phyloP scores from a whole-genome alignment of 768 basidiomycete genomes.

The Lanmaoa pseudosensibilis region DNA sequence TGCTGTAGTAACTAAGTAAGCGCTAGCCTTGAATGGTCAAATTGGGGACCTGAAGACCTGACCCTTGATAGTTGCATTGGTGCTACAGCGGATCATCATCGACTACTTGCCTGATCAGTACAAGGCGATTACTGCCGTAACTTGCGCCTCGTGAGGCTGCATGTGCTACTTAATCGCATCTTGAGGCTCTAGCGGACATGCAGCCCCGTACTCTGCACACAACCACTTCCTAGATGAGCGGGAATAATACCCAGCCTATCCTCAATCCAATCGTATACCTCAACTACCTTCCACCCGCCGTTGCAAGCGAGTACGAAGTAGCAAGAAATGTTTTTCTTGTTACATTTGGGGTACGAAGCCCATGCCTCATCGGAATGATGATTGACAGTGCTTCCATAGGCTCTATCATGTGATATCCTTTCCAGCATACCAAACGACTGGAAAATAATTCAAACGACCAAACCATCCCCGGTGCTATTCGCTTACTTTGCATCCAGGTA shows the following conservation, averaged over 20 bases:
- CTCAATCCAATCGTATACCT: constrained; percentile 27
- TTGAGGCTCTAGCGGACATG: neutral
- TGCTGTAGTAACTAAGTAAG: constrained; percentile 1
- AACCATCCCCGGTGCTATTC: constrained; percentile 15
- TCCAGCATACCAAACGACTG: constrained; percentile 24
- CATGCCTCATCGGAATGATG: neutral
- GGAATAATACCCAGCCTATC: constrained; percentile 4
- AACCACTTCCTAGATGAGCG: neutral
- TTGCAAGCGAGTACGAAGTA: constrained; percentile 21
- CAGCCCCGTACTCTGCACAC: neutral
- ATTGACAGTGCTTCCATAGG: constrained; percentile 13
- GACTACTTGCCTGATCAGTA: neutral
- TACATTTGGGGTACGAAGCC: constrained; percentile 19
- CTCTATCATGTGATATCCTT: constrained; percentile 28
- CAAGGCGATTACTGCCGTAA: neutral
- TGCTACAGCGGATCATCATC: no score
- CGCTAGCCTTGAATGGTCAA: neutral
- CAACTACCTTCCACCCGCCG: constrained; percentile 25
- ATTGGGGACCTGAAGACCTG: neutral
- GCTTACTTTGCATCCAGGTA: constrained; percentile 29
- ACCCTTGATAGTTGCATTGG: neutral
- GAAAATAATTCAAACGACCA: constrained; percentile 16
- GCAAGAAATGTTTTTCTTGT: constrained; percentile 19
- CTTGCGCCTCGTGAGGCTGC: neutral
- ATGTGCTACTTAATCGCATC: neutral